Evolutionary conservation across 192 early-diverging fungal genomes (phyloP).

Genomic region (Coemansia sp.): DNA sequence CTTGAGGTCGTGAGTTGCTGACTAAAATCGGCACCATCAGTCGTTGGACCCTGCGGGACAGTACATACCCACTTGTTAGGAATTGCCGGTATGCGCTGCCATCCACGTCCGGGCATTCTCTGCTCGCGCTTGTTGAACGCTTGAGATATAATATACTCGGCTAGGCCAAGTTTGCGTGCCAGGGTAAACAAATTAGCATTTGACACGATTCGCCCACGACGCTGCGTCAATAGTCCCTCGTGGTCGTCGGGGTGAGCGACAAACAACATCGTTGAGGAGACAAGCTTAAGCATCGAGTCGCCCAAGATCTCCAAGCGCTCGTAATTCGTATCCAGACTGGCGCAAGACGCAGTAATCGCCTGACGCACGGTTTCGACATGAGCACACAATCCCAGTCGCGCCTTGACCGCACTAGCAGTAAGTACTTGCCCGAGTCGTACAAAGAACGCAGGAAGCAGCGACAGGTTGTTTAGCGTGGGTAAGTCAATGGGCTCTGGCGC

Average conservation of each 20-base stretch:
- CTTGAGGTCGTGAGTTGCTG: conserved; percentile 4
- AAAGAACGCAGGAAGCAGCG: conserved; percentile 68
- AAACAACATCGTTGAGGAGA: conserved; percentile 75
- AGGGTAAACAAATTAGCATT: conserved; percentile 71
- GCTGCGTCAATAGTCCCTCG: conserved; percentile 80
- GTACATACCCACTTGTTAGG: conserved; percentile 30
- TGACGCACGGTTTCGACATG: conserved; percentile 56
- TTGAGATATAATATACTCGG: conserved; percentile 58
- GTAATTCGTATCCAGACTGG: conserved; percentile 74
- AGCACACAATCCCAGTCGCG: conserved; percentile 46
- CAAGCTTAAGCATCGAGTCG: conserved; percentile 86
- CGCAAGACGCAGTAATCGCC: conserved; percentile 77
- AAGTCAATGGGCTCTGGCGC: conserved; percentile 28
- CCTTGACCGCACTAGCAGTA: conserved; percentile 53
- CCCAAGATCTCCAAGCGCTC: conserved; percentile 90
- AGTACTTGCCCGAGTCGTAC: conserved; percentile 65
- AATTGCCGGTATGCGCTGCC: conserved; percentile 31
- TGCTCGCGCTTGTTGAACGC: conserved; percentile 37
- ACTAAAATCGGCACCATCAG: background rate
- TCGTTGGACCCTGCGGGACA: background rate
- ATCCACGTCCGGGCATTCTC: conserved; percentile 41
- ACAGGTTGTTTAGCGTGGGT: conserved; percentile 30
- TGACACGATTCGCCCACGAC: conserved; percentile 73
- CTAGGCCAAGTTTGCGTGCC: conserved; percentile 61
- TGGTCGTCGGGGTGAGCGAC: conserved; percentile 71